These are phyloP conservation scores for Solioccasus polychromus DNA, from an alignment of 768 basidiomycete species.

Conservation along the genomic window DNA sequence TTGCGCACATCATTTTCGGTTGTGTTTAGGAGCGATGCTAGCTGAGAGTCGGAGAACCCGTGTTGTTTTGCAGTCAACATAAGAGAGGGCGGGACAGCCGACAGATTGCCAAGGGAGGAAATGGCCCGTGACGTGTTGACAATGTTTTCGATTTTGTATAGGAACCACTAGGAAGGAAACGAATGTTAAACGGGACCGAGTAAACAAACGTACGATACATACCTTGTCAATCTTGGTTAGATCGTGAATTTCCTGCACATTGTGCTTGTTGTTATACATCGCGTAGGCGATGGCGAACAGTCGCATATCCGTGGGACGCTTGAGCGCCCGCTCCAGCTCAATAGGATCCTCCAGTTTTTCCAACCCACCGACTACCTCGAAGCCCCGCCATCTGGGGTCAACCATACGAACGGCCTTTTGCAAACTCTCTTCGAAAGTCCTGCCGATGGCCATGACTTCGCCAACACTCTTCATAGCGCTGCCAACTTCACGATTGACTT, in stretches of 20 bases:
- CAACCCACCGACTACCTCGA: constrained; percentile 89
- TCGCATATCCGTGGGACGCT: constrained; percentile 89
- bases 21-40: constrained; percentile 73
- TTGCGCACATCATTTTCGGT: constrained; percentile 80
- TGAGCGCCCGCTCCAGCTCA: constrained; percentile 73
- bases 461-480: constrained; percentile 99
- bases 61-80: constrained; percentile 87
- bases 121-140: constrained; percentile 81
- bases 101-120: constrained; percentile 65
- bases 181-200: not conserved
- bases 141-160: constrained; percentile 99
- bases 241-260: constrained; percentile 86
- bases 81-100: constrained; percentile 68
- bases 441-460: constrained; percentile 99
- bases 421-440: constrained; percentile 97
- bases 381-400: constrained; percentile 94
- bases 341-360: constrained; percentile 70
- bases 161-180: constrained; percentile 73
- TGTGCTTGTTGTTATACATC: constrained; percentile 91
- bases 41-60: constrained; percentile 94
- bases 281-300: constrained; percentile 97
- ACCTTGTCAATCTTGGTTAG: constrained; percentile 99
- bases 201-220: not conserved
- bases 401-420: constrained; percentile 99
- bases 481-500: constrained; percentile 92